Base-by-base conservation (phyloP, 441 rosid species). In the Pelargonium citronellum region DNA sequence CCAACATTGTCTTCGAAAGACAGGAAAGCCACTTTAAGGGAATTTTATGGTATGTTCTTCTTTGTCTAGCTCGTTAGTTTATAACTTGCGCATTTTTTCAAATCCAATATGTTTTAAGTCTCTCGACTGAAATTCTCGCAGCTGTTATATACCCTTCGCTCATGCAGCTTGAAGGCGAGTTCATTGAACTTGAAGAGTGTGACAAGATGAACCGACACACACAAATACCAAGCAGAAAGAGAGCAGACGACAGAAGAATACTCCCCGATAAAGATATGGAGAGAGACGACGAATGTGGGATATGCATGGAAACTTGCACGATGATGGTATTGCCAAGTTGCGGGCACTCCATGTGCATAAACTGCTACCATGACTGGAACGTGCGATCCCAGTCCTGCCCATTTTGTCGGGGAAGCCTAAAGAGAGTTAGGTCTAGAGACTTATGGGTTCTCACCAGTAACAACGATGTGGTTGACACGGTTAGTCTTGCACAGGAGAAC, bases 81-180 rank as follows among this genome's bases (percentile, higher is more conserved):
- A 4, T 30, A 30, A 30, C 37, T 30, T 30, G 37, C 37, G 6
- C 37, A 4, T 30, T 30, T 30, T 49, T 2, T 13, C 16, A 13
- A 49, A 49, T 12, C 16, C 57, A 2, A 49, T 12, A 12, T 4
- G 1, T 30, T 5, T 5, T 49, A 11, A 49, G 57, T 49, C 15
- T 5, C 2, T 49, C 15, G 13, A 15, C 0, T 49, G 57, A 55
- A 68, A 47, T 68, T 53, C 49, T 58, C 79, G 82, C 87, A 86
- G 95, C 88, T 73, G 77, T 82, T 63, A 84, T 87, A 73, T 89
- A 84, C 60, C 95, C 95, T 73, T 83, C 84, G 4, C 85, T 89
- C 22, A 74, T 77, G 73, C 83, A 79, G 75, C 90, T 89, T 37
- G 86, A 85, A 71, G 78, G 75, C 19, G 88, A 83, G 78, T 66